Conservation (phyloP, 768 basidiomycete species). For the Peribolospora kevripleyi region DNA sequence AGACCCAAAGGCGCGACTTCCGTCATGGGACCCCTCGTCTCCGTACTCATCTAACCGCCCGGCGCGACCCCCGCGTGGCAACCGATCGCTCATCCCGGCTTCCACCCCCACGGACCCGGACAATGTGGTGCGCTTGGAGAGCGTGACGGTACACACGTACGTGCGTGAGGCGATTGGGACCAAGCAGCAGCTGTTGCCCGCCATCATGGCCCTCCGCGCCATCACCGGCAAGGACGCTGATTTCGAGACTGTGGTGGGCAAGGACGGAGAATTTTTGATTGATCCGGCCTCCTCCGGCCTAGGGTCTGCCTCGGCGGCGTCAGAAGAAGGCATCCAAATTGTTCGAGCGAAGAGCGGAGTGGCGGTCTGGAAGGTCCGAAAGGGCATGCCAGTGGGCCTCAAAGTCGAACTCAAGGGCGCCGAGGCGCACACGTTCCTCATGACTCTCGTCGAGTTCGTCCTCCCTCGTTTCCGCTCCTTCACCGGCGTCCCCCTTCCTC, state of each 20-base stretch:
- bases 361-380: slow-evolving; percentile 55
- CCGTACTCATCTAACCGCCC: slow-evolving; percentile 60
- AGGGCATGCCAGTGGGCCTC: slow-evolving; percentile 55
- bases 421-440: slow-evolving; percentile 69
- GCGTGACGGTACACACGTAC: slow-evolving; percentile 67
- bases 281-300: too few species aligned
- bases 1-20: slow-evolving; percentile 3
- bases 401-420: slow-evolving; percentile 72
- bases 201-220: slow-evolving; percentile 65
- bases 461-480: slow-evolving; percentile 84
- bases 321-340: slow-evolving; percentile 53
- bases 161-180: slow-evolving; percentile 50
- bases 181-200: slow-evolving; percentile 49
- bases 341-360: slow-evolving; percentile 36
- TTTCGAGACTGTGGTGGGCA: slow-evolving; percentile 6
- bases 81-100: slow-evolving; percentile 28
- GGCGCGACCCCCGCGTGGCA: slow-evolving; percentile 46
- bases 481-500: slow-evolving; percentile 54
- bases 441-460: slow-evolving; percentile 72
- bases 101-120: slow-evolving; percentile 37
- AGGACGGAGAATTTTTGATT: too few species aligned
- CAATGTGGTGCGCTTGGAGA: slow-evolving; percentile 51
- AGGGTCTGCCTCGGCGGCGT: neutral
- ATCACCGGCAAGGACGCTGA: slow-evolving; percentile 55
- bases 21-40: slow-evolving; percentile 34